Base-by-base conservation (phyloP, 2,329 filamentous ascomycete species). In the Juglanconis sp. region DNA sequence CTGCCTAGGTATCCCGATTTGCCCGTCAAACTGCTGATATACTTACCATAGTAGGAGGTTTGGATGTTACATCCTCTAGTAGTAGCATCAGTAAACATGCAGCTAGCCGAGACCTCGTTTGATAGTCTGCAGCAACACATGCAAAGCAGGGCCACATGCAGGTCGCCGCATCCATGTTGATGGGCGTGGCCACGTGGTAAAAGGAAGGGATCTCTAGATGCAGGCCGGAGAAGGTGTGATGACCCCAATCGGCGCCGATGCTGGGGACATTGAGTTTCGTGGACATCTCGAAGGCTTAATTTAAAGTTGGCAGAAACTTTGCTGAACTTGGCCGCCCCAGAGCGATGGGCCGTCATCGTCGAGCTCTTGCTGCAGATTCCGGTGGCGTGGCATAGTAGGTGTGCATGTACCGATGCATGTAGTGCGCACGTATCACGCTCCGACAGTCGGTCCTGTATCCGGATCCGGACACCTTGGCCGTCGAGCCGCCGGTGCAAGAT, bases 141-240 rank as follows among this genome's bases (percentile, higher is more conserved):
- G 53, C 53, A 55, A 34, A 52, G 9, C 49, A 52, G 30, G 49
- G 49, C 34, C 34, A 36, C 49, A 24, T 52, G 49, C 49, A 52
- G 49, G 17, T 52, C 5, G 32, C 6, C n/a, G 10, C 49, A 52
- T 38, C 49, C 49, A 36, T 52, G 49, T 13, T 24, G n/a, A 52
- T 24, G 32, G 32, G 49, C 32, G 24, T n/a, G 31, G 53, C 53
- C 53, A 55, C 53, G 53, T 55, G 53, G 53, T 55, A 17, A 7
- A 55, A 4, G 53, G 42, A 31, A 44, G n/a, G 40, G 42, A 24
- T 34, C 31, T 47, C 42, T 31, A 44, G 53, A 55, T 36, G 24
- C 49, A 30, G 30, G 49, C 13, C 34, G 17, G 34, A 17, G 17
- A 36, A 17, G 4, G 34, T 38, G 34, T 35, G 30, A 36, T 36